Evolutionary conservation across 805 yeast species (phyloP), one percentile per base, ranked within the genome.

Genomic region (Candida boleticola): DNA sequence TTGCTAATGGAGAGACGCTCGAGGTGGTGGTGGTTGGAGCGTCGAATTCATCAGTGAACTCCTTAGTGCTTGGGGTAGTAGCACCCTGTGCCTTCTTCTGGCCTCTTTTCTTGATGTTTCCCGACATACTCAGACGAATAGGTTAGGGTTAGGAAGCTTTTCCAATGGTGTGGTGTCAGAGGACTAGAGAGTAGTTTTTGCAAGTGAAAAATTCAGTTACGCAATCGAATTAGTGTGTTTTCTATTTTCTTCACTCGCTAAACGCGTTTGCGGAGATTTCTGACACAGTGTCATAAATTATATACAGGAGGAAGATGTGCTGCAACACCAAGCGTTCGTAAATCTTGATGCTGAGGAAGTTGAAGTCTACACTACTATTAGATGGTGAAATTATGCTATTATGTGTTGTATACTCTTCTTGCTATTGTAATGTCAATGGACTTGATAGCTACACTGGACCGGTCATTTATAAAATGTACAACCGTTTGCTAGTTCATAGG

Each of bases 1-100:
- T 13, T 59, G 20, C 29, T 7, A 35, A 13, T 16, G 38, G 14
- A 14, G 36, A 23, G 27, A 25, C 27, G 13, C 32, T 29, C 6
- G 32, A 14, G 17, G 32, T 10, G 17, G 32, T 11, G 17, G 27
- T 23, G 11, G 7, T 11, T 7, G 27, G 27, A 23, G 27, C 27
- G 7, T 7, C 7, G 11, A 11, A 7, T 7, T 23, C 27, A 23
- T 11, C 27, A 23, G 11, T 11, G 10, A 7, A 7, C 27, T 7
- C 27, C 11, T 7, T 23, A 11, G 27, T 7, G 11, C 27, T 11
- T 23, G 7, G 7, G 10, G 27, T 23, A 4, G 37, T 14, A 5
- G 10, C n/a, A 7, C 17, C 16, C 22, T 19, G 20, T 17, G 21
- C 21, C 18, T 31, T 31, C 22, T 31, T 31, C 35, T 31, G 35